Conservation (phyloP, 2,329 filamentous ascomycete genomes). For the Fusarium palustre region DNA sequence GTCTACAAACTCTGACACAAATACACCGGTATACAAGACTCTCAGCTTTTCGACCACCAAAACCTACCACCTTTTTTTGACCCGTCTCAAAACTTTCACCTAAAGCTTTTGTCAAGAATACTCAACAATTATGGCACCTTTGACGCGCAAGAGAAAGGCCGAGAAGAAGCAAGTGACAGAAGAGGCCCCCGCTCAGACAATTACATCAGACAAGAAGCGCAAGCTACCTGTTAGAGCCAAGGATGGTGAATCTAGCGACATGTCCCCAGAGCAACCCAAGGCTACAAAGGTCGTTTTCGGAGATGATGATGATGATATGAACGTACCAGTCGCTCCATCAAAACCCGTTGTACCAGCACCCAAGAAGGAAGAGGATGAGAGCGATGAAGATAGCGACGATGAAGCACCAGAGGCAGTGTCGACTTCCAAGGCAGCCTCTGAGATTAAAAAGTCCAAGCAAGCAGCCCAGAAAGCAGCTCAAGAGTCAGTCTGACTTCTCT, state of each 20-base stretch:
- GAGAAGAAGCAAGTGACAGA: conserved; percentile 30
- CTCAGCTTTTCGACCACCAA: background rate
- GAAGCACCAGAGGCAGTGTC: conserved; percentile 71
- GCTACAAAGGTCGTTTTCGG: conserved; percentile 52
- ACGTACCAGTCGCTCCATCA: conserved; percentile 10
- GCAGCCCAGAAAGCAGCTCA: conserved; percentile 63
- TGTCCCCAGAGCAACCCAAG: conserved; percentile 33
- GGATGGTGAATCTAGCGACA: conserved; percentile 40
- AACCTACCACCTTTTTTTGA: background rate
- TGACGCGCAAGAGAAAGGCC: conserved; percentile 50
- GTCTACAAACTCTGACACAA: background rate
- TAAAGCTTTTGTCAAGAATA: conserved; percentile 15
- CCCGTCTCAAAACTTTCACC: conserved; percentile 1
- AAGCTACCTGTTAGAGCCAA: conserved; percentile 54
- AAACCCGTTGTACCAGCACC: conserved; percentile 30
- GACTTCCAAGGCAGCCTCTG: conserved; percentile 60
- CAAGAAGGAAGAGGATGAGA: conserved; percentile 46
- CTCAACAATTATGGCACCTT: conserved; percentile 42
- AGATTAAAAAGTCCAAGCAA: conserved; percentile 60
- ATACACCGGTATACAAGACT: too few species aligned
- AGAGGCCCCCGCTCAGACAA: conserved; percentile 17
- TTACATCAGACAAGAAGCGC: conserved; percentile 36
- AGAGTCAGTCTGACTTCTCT: conserved; percentile 56
- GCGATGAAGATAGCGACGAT: conserved; percentile 61
- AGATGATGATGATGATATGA: conserved; percentile 51